Base-by-base conservation (phyloP, 805 yeast species). In the Wickerhamiella azymoides region DNA sequence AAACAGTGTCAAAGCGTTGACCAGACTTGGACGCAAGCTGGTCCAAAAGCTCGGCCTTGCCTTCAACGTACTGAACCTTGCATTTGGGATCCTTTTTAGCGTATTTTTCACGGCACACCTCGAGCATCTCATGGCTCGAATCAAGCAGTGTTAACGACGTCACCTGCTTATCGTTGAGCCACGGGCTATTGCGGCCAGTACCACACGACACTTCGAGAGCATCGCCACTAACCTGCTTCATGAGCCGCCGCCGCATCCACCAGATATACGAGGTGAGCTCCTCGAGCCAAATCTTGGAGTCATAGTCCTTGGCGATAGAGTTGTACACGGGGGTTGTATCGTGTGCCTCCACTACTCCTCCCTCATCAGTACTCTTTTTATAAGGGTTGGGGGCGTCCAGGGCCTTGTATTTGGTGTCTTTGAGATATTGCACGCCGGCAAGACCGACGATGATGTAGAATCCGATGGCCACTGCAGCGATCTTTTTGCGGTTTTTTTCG, bases 151-250 rank as follows among this genome's bases (percentile, higher is more conserved):
- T 89, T 33, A 84, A 73, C 0, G 95, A 81, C 40, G 72, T 70
- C 26, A 89, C 65, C 24, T 67, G 59, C 1, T 73, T 69, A 17
- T 78, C 73, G 45, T 79, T 72, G 54, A 85, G 63, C 59, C 80
- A 88, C 40, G 80, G 78, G 47, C 89, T 73, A 59, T 92, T 92
- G 62, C 97, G 73, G 6, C 98, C 97, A 0, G 98, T 92, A 48
- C 98, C 98, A 58, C 94, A 84, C 0, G 96, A 80, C 10, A 89
- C 92, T 62, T 92, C 98, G 47, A 92, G 66, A 1, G 86, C 96
- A 59, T 92, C 96, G 18, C 98, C 98, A 48, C 69, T 66, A 42
- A 80, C 73, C 50, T 81, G 82, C 32, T 68, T 73, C 86, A 83
- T 82, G 39, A 82, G 61, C 83, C 92, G 80, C 54, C 77, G 77